Base-by-base conservation (phyloP, 2,329 filamentous ascomycete genomes). In the Byssothecium circinans region DNA sequence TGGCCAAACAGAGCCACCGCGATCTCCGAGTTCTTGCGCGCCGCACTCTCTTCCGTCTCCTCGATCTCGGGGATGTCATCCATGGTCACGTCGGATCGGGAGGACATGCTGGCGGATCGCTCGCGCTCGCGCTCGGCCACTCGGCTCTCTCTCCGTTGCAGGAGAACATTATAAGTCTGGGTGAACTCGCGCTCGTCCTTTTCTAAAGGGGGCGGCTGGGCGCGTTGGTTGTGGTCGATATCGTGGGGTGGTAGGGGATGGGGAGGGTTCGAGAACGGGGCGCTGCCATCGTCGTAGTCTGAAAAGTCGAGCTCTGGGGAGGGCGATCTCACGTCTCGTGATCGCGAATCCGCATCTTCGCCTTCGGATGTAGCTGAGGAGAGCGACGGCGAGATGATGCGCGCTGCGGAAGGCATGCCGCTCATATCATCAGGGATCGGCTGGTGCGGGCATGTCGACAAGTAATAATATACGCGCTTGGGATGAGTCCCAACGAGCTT, bases 121-220 rank as follows among this genome's bases (percentile, higher is more conserved):
- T 62, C 52, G 65, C 75, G 73, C 43, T 62, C 52, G 65, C 58
- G 69, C 64, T 63, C 74, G 46, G 58, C 73, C 58, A 61, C 68
- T 55, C 64, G 67, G 50, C 71, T 78, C 67, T 61, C 73, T 53
- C 70, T 76, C 56, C 78, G 80, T 73, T 80, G 78, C 49, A 83
- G 89, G 60, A 97, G 82, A 40, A 87, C 89, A 58, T 90, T 89
- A 14, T 94, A 94, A 1, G 91, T 97, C 73, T 95, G 89, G 6
- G 92, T 96, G 67, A 99, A 99, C 72, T 97, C 94, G 65, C 88
- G 89, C 77, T 97, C 92, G 61, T 97, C 92, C 62, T 88, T 90
- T 74, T 97, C 92, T 30, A 97, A 79, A 14, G 91, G 90, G 42
- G 92, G 91, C 54, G 89, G 94, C 19, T 87, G 84, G n/a, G 86